Conservation (phyloP, 1,284 basidiomycete genomes). For the Malassezia cuniculi region DNA sequence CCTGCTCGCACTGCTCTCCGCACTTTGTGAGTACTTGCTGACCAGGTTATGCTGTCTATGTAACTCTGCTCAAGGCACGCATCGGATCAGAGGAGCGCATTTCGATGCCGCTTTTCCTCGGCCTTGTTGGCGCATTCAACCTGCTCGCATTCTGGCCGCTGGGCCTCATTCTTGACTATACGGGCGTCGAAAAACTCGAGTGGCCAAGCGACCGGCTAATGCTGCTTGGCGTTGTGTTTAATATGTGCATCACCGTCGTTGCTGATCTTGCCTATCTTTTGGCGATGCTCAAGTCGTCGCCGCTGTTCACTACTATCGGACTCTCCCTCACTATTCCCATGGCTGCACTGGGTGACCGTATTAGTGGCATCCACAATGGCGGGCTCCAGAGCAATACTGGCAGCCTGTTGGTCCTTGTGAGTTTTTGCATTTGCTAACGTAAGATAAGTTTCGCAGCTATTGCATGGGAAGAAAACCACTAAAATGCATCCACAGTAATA, state of each 20-base stretch:
- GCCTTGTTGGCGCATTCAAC: constrained; percentile 70
- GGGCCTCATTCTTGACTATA: constrained; percentile 64
- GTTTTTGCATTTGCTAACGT: constrained; percentile 15
- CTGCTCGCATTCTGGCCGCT: constrained; percentile 68
- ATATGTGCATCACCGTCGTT: constrained; percentile 55
- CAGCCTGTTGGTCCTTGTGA: constrained; percentile 25
- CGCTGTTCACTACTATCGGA: constrained; percentile 71
- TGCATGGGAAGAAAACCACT: constrained; percentile 13
- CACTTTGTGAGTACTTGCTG: constrained; percentile 21
- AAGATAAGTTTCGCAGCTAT: constrained; percentile 9
- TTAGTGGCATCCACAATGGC: constrained; percentile 49
- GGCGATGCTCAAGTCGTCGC: constrained; percentile 94
- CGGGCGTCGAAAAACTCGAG: constrained; percentile 63
- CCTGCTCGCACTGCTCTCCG: constrained; percentile 34
- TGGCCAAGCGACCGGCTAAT: constrained; percentile 56
- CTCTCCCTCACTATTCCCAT: constrained; percentile 87
- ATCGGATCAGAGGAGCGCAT: constrained; percentile 48
- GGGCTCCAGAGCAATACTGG: constrained; percentile 23
- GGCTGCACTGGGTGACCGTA: constrained; percentile 66
- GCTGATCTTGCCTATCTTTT: constrained; percentile 32
- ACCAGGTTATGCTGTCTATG: constrained; percentile 70
- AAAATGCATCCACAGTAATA: no score
- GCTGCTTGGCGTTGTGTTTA: constrained; percentile 59
- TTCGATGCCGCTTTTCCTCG: constrained; percentile 49
- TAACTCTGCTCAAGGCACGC: constrained; percentile 65